Evolutionary conservation across 257 asterid species (phyloP).

Genomic region (Solanum piurae): DNA sequence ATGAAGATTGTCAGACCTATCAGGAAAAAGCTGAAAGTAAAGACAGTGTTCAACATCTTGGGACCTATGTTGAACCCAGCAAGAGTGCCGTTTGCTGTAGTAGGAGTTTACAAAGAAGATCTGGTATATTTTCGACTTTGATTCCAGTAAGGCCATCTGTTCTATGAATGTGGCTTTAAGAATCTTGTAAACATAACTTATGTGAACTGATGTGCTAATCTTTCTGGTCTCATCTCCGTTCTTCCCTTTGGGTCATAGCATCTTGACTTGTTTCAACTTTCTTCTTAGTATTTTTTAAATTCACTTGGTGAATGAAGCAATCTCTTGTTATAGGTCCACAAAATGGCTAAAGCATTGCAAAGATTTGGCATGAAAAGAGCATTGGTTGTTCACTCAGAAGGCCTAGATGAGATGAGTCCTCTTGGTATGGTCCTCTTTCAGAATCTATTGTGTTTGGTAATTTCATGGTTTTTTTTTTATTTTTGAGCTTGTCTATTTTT

Average conservation of each 20-base stretch:
- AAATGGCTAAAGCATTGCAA: slow-evolving; percentile 77
- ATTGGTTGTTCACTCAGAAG: slow-evolving; percentile 71
- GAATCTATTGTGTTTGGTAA: not conserved
- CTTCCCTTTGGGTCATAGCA: not conserved
- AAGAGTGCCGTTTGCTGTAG: slow-evolving; percentile 58
- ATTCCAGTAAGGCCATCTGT: not conserved
- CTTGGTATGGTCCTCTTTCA: slow-evolving; percentile 40
- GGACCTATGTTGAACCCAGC: slow-evolving; percentile 92
- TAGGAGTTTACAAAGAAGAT: slow-evolving; percentile 71
- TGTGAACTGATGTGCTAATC: not conserved
- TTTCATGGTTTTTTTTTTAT: not conserved
- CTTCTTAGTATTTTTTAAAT: not conserved
- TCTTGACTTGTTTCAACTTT: not conserved
- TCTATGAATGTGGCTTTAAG: not conserved
- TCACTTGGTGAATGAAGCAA: not conserved
- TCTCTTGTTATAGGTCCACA: slow-evolving; percentile 36
- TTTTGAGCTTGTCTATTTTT: too few relatives aligned
- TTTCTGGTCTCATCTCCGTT: not conserved
- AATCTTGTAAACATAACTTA: not conserved
- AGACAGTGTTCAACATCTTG: slow-evolving; percentile 68
- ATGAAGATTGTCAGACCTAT: slow-evolving; percentile 75
- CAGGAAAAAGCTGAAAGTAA: slow-evolving; percentile 57
- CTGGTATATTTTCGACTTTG: slow-evolving; percentile 23
- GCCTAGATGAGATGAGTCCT: slow-evolving; percentile 88
- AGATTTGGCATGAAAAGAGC: slow-evolving; percentile 73